Evolutionary conservation across 2,329 filamentous ascomycete species (phyloP).

Genomic region (Monosporascus sp.): DNA sequence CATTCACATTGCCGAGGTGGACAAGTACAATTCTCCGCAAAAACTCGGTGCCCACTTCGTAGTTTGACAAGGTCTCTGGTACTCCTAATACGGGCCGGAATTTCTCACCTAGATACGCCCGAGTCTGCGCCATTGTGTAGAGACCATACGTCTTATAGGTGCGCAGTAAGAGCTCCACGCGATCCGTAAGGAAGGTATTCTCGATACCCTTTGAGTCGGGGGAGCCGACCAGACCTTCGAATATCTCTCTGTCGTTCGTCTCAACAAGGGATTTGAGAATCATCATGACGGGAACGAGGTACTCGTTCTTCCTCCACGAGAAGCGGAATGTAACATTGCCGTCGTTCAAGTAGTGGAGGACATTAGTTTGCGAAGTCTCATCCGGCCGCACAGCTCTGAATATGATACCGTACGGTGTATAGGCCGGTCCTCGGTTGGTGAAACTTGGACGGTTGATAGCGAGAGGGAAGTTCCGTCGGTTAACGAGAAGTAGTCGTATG

Average conservation of each 20-base stretch:
- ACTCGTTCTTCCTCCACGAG: conserved; percentile 97
- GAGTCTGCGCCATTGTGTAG: conserved; percentile 75
- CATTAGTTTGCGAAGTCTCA: conserved; percentile 96
- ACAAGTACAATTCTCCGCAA: conserved; percentile 84
- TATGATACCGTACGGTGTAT: conserved; percentile 86
- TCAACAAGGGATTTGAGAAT: conserved; percentile 90
- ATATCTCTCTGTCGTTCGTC: conserved; percentile 94
- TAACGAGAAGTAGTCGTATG: conserved; percentile 85
- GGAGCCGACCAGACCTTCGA: conserved; percentile 82
- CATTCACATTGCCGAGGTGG: conserved; percentile 80
- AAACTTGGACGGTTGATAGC: conserved; percentile 91
- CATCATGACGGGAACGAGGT: conserved; percentile 94
- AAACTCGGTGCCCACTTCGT: conserved; percentile 88
- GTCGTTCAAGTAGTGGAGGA: conserved; percentile 90
- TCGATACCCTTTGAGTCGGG: conserved; percentile 70
- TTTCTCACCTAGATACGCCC: conserved; percentile 82
- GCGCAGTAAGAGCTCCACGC: conserved; percentile 83
- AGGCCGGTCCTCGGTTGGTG: conserved; percentile 76
- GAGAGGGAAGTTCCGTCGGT: conserved; percentile 89
- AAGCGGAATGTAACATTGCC: conserved; percentile 97
- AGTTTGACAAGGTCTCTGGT: conserved; percentile 76
- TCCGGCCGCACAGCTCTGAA: conserved; percentile 92
- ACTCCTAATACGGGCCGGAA: conserved; percentile 86
- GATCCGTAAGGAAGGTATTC: conserved; percentile 91
- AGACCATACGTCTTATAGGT: conserved; percentile 90